Evolutionary conservation across 1,284 basidiomycete genomes (phyloP).

Genomic region (Ceratobasidium sp.): DNA sequence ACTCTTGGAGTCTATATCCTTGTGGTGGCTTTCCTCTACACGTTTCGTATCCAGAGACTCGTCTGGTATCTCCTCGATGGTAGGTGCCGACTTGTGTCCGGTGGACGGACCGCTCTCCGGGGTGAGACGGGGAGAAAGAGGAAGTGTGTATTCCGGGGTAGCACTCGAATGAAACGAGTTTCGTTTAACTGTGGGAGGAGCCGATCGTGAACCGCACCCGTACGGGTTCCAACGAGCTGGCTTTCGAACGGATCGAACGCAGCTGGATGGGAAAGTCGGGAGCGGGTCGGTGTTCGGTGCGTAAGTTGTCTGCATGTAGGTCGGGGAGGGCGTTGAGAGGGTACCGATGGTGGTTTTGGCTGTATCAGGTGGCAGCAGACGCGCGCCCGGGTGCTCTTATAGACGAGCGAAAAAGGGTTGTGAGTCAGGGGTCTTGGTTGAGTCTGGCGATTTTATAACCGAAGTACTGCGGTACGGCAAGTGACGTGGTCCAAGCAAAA

Average conservation of each 20-base stretch:
- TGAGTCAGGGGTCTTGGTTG: conserved; percentile 15
- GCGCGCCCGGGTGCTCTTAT: conserved; percentile 10
- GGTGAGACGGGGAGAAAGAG: conserved; percentile 21
- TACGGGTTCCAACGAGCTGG: conserved; percentile 24
- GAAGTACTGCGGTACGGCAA: conserved; percentile 7
- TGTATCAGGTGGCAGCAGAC: conserved; percentile 4
- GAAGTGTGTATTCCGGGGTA: conserved; percentile 21
- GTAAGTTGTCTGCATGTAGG: conserved; percentile 1
- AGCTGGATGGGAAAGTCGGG: neutral
- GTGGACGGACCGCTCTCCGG: conserved; percentile 19
- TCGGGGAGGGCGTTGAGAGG: neutral
- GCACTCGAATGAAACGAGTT: conserved; percentile 1
- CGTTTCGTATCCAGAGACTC: neutral
- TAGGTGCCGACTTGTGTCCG: conserved; percentile 1
- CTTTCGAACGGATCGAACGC: conserved; percentile 25
- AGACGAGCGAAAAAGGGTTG: neutral
- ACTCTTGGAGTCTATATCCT: neutral
- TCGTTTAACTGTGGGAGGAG: conserved; percentile 19
- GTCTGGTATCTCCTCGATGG: conserved; percentile 23
- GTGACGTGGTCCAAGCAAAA: conserved; percentile 9
- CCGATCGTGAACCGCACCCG: conserved; percentile 25
- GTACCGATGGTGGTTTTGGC: neutral
- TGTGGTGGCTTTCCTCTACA: conserved; percentile 19
- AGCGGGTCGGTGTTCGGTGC: conserved; percentile 31
- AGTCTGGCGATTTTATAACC: neutral